phyloP scores from a whole-genome alignment of 495 filamentous ascomycete species.

The Friedmanniomyces simplex region DNA sequence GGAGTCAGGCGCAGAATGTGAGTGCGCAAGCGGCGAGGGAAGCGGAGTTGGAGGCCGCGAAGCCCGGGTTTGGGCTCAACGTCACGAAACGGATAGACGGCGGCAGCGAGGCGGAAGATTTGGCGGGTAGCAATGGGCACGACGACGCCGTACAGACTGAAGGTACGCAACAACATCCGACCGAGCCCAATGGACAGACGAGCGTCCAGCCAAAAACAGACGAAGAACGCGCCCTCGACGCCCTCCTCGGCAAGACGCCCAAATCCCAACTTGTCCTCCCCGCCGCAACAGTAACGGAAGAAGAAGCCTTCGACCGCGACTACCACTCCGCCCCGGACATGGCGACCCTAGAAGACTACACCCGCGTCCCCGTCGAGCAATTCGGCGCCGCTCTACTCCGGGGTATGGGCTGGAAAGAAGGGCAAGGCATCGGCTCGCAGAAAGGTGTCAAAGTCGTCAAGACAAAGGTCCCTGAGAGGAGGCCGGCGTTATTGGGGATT shows the following conservation, averaged over 20 bases:
- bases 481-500: constrained; percentile 75
- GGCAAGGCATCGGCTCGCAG: constrained; percentile 53
- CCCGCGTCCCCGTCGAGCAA: constrained; percentile 78
- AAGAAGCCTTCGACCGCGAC: constrained; percentile 57
- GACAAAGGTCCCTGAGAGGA: constrained; percentile 44
- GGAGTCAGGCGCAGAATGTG: constrained; percentile 33
- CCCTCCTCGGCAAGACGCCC: constrained; percentile 54
- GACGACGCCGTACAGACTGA: background rate
- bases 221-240: constrained; percentile 72
- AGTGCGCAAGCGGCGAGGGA: constrained; percentile 29
- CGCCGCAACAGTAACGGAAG: constrained; percentile 43
- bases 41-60: constrained; percentile 11
- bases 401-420: constrained; percentile 92
- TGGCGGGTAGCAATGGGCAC: background rate
- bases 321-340: constrained; percentile 62
- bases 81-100: constrained; percentile 3
- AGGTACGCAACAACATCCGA: background rate
- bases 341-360: constrained; percentile 74
- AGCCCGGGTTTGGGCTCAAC: constrained; percentile 16
- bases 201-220: constrained; percentile 35
- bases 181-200: background rate
- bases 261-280: constrained; percentile 53
- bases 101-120: background rate
- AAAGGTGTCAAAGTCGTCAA: constrained; percentile 37
- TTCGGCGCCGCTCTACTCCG: constrained; percentile 82